Evolutionary conservation across 352 stramenopile genomes (phyloP), one percentile per base, ranked within the genome.

Genomic region (Phytophthora podocarpi): DNA sequence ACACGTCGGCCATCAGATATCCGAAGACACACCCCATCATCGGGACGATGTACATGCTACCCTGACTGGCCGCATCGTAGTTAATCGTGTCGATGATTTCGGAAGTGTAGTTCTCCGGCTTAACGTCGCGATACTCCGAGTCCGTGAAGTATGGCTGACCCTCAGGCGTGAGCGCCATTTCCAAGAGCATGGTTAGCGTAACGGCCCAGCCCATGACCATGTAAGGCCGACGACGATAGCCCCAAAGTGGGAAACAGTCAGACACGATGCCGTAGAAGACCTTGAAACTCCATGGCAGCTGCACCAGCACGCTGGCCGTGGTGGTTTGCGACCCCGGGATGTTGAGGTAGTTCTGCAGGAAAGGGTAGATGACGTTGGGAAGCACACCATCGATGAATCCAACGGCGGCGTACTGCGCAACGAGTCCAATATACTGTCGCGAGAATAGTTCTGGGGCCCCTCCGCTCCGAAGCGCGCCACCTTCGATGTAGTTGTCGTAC

Each of bases 211-310:
- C 78, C 15, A 88, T 61, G 26, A 86, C 27, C 69, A 89, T 86
- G 54, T 85, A 89, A 18, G 79, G 77, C 1, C 76, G 62, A 16
- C 79, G 70, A 8, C 73, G 69, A 34, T 82, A 87, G 27, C 79
- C 79, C 9, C 55, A 61, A 43, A 90, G 69, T 15, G 80, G 80
- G 31, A 87, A 82, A 42, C 72, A 82, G 54, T 90, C 80, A 1
- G 76, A 80, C 5, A 90, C 16, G n/a, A 90, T 80, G 21, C 76
- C 76, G 43, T 83, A 70, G 45, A 87, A 82, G 7, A 87, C 68
- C 59, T 89, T 89, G 39, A 89, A 87, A 37, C 70, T 85, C 76
- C 78, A 89, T 1, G 73, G 76, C 1, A 89, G 34, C 20, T 76
- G 65, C 10, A 89, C 71, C 3, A 86, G 64, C 12, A 74, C 73